Conservation (phyloP, 768 basidiomycete genomes). For the Phylloporus sp. region DNA sequence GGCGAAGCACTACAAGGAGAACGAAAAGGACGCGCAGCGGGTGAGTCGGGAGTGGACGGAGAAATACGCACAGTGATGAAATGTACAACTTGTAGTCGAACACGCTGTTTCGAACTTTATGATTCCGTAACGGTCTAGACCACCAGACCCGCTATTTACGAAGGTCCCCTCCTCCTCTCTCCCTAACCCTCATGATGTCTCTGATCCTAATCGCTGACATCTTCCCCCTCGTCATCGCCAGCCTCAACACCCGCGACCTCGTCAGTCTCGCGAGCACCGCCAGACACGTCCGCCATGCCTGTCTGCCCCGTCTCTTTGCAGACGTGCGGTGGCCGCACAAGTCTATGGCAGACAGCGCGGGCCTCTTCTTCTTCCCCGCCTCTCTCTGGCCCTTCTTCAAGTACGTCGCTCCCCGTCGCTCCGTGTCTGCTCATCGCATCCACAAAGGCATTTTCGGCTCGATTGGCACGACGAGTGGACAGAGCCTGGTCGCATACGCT, state of each 20-base stretch:
- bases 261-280: conserved; percentile 23
- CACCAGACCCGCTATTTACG: conserved; percentile 14
- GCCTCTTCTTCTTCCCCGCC: conserved; percentile 30
- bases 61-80: conserved; percentile 59
- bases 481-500: conserved; percentile 32
- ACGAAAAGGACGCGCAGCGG: conserved; percentile 88
- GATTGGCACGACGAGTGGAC: conserved; percentile 38
- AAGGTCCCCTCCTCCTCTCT: conserved; percentile 8
- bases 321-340: conserved; percentile 33
- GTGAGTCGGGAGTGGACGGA: conserved; percentile 96
- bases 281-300: conserved; percentile 26
- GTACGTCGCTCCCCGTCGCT: conserved; percentile 3
- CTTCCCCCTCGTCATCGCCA: conserved; percentile 31
- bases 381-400: conserved; percentile 30
- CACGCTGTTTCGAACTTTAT: not conserved
- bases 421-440: not conserved
- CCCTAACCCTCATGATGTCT: conserved; percentile 29
- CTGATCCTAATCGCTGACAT: conserved; percentile 34
- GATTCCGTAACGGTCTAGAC: conserved; percentile 26
- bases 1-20: conserved; percentile 98
- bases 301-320: conserved; percentile 31
- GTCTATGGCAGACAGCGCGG: conserved; percentile 19
- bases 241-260: conserved; percentile 19
- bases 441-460: conserved; percentile 28
- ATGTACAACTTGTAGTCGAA: not conserved